Base-by-base conservation (phyloP, 345 rosid genomes). In the Ricinus communis region DNA sequence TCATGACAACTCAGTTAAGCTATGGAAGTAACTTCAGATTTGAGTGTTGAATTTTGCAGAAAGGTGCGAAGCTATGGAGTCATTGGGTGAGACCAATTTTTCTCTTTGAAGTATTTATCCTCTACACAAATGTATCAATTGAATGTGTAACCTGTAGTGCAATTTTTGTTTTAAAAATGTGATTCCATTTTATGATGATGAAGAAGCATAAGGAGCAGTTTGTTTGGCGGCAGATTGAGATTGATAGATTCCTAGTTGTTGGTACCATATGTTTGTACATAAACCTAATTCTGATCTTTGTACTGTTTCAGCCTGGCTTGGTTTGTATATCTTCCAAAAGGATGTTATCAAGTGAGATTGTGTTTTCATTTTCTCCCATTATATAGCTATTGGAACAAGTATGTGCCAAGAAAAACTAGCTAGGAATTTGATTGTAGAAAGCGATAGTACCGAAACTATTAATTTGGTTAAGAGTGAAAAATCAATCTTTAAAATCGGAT, bases 1-100 rank as follows among this genome's bases (percentile, higher is more conserved):
- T 62, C 87, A 87, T 21, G 90, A 89, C 79, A 62, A 77, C 72
- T 85, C 87, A 0, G 88, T 87, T 6, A 89, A 89, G 81, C 72
- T 84, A 25, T 87, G 91, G 91, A 87, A 89, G 72, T 89, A 72
- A 78, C 47, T 40, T 15, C 9, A 6, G 8, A 11, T 3, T 10
- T 10, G 5, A 18, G 46, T 15, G 36, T 21, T 22, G n/a, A 15
- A 15, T 40, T 25, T 0, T 7, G 1, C 27, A 18, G 43, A 21
- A 41, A 14, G 53, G 55, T 24, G n/a, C 30, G 4, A 1, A 54
- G 54, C 0, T 3, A 64, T 53, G 53, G 38, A 38, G n/a, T n/a
- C 43, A 9, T 4, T 19, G 70, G 14, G 33, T 18, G 28, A 8
- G 60, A 50, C 55, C 41, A 55, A 33, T 36, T 53, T 50, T 24